These are phyloP conservation scores for Aspergillus cristatus DNA, from an alignment of 495 filamentous ascomycete genomes.

Conservation along the genomic window DNA sequence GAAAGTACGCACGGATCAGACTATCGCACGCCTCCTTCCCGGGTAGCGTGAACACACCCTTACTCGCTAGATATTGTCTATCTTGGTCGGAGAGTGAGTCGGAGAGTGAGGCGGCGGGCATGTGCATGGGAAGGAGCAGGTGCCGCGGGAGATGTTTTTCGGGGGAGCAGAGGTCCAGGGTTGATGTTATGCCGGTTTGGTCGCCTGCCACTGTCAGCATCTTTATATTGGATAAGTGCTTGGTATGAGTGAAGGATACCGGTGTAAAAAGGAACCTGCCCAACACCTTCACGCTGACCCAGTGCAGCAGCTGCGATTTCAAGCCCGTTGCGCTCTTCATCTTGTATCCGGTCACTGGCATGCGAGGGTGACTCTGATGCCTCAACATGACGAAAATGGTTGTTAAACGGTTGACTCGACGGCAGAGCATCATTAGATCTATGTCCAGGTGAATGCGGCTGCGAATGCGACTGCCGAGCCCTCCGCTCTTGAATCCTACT, in stretches of 20 bases:
- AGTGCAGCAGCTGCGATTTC: slow-evolving; percentile 23
- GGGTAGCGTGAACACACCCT: slow-evolving; percentile 23
- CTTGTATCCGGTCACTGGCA: not conserved
- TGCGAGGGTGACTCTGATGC: not conserved
- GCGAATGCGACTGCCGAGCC: too few relatives aligned
- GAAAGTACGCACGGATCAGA: slow-evolving; percentile 25
- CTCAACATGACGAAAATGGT: too few relatives aligned
- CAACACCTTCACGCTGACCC: slow-evolving; percentile 9
- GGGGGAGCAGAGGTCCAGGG: slow-evolving; percentile 13
- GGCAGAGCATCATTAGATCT: too few relatives aligned
- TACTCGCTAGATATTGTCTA: slow-evolving; percentile 15
- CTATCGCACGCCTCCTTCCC: slow-evolving; percentile 11
- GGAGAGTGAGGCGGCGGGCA: slow-evolving; percentile 5
- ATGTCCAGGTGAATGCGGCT: too few relatives aligned
- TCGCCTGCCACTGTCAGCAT: too few relatives aligned
- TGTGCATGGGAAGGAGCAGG: slow-evolving; percentile 16
- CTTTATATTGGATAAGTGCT: too few relatives aligned
- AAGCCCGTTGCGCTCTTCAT: slow-evolving; percentile 20
- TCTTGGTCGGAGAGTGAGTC: slow-evolving; percentile 16
- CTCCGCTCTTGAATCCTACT: too few relatives aligned
- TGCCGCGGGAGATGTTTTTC: slow-evolving; percentile 15
- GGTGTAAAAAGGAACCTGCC: slow-evolving; percentile 22
- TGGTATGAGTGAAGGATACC: too few relatives aligned
- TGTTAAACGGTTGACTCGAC: too few relatives aligned
- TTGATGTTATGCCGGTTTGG: slow-evolving; percentile 15